Conservation (phyloP, 75 land plant species). For the Ceratopteris richardii region DNA sequence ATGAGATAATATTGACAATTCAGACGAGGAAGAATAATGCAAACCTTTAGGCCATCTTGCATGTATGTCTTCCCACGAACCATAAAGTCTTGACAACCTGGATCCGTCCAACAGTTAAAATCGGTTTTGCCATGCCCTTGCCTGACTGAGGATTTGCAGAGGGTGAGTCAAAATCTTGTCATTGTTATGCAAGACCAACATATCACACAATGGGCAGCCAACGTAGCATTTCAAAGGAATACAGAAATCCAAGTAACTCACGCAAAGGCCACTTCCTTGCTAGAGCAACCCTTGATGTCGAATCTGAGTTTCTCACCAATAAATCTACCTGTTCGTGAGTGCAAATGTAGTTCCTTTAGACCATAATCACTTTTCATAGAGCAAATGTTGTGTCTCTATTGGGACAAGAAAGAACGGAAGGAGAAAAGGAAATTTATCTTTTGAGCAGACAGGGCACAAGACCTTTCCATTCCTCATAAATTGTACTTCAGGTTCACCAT, state of each 20-base stretch:
- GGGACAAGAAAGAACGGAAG: no score
- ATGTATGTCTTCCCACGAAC: slow-evolving; percentile 79
- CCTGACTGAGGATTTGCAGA: slow-evolving; percentile 44
- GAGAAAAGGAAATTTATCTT: no score
- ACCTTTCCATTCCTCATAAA: neutral
- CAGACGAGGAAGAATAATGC: neutral
- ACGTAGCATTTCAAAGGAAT: no score
- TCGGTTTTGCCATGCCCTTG: slow-evolving; percentile 37
- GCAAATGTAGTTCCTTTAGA: no score
- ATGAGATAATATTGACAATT: no score
- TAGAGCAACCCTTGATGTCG: slow-evolving; percentile 5
- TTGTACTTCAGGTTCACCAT: slow-evolving; percentile 31
- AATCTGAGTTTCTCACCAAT: slow-evolving; percentile 5
- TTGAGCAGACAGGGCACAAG: no score
- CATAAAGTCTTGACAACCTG: slow-evolving; percentile 76
- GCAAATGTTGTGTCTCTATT: no score
- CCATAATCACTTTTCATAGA: no score
- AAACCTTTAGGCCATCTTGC: slow-evolving; percentile 65
- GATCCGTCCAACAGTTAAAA: slow-evolving; percentile 69
- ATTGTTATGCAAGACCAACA: slow-evolving; percentile 11
- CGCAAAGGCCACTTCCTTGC: neutral
- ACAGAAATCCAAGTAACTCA: no score
- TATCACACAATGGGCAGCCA: no score
- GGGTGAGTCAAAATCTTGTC: slow-evolving; percentile 34
- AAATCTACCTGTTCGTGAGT: neutral